A percentile compares a stretch with the other conserved stretches of the same genome.
Conservation (phyloP, 352 stramenopile genomes). For the Paralagenidium karlingii region DNA sequence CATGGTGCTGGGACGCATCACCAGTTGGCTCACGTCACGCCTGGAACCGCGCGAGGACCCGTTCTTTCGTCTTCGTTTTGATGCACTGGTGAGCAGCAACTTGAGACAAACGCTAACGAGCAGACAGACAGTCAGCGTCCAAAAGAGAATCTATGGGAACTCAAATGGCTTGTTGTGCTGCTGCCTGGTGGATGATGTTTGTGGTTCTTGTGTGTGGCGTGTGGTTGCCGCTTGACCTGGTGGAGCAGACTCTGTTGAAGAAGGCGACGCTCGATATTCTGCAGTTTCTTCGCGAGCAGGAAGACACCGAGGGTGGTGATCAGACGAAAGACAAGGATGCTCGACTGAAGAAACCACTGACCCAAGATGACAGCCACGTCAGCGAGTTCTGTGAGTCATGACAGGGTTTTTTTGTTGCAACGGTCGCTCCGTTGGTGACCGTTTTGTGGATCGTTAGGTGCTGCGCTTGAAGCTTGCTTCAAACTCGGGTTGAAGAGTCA, state of each 20-base stretch:
- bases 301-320: slow-evolving; percentile 7
- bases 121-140: background rate
- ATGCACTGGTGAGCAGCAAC: slow-evolving; percentile 29
- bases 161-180: background rate
- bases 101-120: background rate
- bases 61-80: slow-evolving; percentile 36
- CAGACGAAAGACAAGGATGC: slow-evolving; percentile 3
- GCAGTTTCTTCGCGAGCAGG: slow-evolving; percentile 13
- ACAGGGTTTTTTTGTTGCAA: slow-evolving; percentile 22
- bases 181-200: background rate
- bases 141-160: background rate
- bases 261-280: slow-evolving; percentile 46
- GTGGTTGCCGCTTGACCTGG: too few species aligned
- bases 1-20: slow-evolving; percentile 39
- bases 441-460: slow-evolving; percentile 10
- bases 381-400: slow-evolving; percentile 2
- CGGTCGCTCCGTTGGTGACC: background rate
- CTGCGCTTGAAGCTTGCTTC: slow-evolving; percentile 43
- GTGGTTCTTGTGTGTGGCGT: too few species aligned
- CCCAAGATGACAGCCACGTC: slow-evolving; percentile 1
- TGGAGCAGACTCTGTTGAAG: slow-evolving; percentile 39
- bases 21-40: slow-evolving; percentile 48
- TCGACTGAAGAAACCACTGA: slow-evolving; percentile 2
- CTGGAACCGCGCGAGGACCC: slow-evolving; percentile 38
- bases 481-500: slow-evolving; percentile 39